A percentile compares a stretch with the other conserved stretches of the same genome.
Evolutionary conservation across 2,329 filamentous ascomycete genomes (phyloP).

Genomic region (Lasiodiplodia theobromae): DNA sequence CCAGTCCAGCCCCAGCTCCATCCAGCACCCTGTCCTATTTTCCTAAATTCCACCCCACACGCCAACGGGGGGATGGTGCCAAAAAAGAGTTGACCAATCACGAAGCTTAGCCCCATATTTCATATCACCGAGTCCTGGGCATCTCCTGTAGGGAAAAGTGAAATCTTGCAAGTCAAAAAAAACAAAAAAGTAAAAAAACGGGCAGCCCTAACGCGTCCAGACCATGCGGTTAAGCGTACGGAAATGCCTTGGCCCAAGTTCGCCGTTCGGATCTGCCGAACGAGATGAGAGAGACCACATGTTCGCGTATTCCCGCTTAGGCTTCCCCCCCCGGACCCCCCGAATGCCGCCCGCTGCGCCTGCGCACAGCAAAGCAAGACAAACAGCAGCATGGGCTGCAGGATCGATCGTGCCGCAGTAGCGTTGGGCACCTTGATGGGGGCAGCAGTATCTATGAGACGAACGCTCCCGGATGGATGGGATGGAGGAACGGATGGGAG

Average conservation of each 20-base stretch:
- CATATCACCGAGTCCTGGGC: not conserved
- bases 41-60: not conserved
- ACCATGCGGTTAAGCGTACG: too few relatives aligned
- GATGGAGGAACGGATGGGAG: not conserved
- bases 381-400: not conserved
- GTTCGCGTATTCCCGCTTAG: too few relatives aligned
- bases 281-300: too few relatives aligned
- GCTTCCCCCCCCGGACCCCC: too few relatives aligned
- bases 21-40: not conserved
- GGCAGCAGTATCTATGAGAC: not conserved
- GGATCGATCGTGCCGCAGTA: slow-evolving; percentile 6
- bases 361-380: not conserved
- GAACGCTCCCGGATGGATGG: not conserved
- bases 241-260: too few relatives aligned
- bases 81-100: not conserved
- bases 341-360: too few relatives aligned
- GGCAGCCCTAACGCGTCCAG: too few relatives aligned
- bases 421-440: not conserved
- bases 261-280: too few relatives aligned
- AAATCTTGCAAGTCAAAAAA: too few relatives aligned
- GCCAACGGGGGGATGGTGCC: not conserved
- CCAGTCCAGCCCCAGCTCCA: not conserved
- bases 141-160: too few relatives aligned
- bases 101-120: not conserved
- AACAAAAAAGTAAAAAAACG: not conserved